Evolutionary conservation across 495 filamentous ascomycete species (phyloP), one percentile per base, ranked within the genome.

Genomic region (Tuber calosporum): DNA sequence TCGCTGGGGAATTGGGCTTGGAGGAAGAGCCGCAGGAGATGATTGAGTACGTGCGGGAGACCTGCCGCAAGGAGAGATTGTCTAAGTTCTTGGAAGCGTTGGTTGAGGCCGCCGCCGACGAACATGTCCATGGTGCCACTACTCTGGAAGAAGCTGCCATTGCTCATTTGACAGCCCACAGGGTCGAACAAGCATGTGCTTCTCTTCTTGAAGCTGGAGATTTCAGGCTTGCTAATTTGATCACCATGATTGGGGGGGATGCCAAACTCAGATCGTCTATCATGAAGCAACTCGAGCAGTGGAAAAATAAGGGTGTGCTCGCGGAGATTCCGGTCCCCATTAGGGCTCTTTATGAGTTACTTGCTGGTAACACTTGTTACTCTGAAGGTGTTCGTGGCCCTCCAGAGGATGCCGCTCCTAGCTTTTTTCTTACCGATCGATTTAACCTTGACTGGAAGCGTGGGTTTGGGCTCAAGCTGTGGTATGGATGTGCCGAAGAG

Each of bases 401-500:
- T 1, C 77, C 88, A 2, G 95, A 99, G 81, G 91, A 97, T 82
- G 87, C 90, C 67, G 87, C 89, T 11, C 86, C 87, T 22, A 89
- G 88, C 1, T 97, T 98, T 76, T 85, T 87, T 48, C 90, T 97
- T 71, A 89, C 92, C 6, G 86, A 91, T 74, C 88, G 89, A 22
- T 99, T 97, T 79, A 87, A 89, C 11, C 84, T 99, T 42, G 90
- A 96, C 81, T 99, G 95, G 95, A 88, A 90, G 82, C 93, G 95
- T 77, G 90, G 93, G 1, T 97, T 99, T 81, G 96, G 92, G 20
- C 86, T 99, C 34, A 88, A 93, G 68, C 86, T 98, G 13, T 97
- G 91, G 89, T 97, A 97, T 82, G 88, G 87, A 53, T 92, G 89
- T 66, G 84, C 86, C 15, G 85, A 88, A 39, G 86, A 89, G 67